Conservation (phyloP, 2,329 filamentous ascomycete genomes). For the Furcasterigmium furcatum region DNA sequence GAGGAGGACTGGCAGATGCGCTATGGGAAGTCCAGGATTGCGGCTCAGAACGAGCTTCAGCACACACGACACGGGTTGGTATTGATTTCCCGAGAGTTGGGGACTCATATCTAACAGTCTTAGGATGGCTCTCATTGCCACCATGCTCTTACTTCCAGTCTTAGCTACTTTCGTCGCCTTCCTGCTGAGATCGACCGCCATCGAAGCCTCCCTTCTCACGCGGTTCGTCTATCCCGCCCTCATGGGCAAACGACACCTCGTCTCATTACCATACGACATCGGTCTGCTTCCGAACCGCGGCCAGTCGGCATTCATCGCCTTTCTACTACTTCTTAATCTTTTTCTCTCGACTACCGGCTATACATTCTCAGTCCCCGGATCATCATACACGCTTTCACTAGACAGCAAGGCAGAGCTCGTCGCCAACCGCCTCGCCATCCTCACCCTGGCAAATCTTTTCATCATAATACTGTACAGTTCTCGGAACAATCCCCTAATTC, state of each 20-base stretch:
- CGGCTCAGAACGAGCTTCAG: background rate
- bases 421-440: constrained; percentile 11
- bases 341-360: constrained; percentile 26
- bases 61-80: background rate
- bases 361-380: constrained; percentile 14
- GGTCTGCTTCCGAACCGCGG: constrained; percentile 29
- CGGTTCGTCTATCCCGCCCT: constrained; percentile 24
- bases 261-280: constrained; percentile 20
- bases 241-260: constrained; percentile 25
- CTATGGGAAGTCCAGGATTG: constrained; percentile 1
- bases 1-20: constrained; percentile 21
- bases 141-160: constrained; percentile 23
- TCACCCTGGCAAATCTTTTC: constrained; percentile 8
- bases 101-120: constrained; percentile 4
- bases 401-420: constrained; percentile 17
- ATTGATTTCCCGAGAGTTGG: background rate
- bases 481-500: constrained; percentile 4
- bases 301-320: constrained; percentile 26
- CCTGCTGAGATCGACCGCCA: constrained; percentile 20
- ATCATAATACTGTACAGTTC: constrained; percentile 5
- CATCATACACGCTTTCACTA: constrained; percentile 21
- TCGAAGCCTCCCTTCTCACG: background rate
- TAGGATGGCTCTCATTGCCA: constrained; percentile 19
- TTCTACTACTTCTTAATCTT: constrained; percentile 29
- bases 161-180: constrained; percentile 28